These are phyloP conservation scores for Benincasa hispida DNA, from an alignment of 306 rosid species.

Conservation along the genomic window DNA sequence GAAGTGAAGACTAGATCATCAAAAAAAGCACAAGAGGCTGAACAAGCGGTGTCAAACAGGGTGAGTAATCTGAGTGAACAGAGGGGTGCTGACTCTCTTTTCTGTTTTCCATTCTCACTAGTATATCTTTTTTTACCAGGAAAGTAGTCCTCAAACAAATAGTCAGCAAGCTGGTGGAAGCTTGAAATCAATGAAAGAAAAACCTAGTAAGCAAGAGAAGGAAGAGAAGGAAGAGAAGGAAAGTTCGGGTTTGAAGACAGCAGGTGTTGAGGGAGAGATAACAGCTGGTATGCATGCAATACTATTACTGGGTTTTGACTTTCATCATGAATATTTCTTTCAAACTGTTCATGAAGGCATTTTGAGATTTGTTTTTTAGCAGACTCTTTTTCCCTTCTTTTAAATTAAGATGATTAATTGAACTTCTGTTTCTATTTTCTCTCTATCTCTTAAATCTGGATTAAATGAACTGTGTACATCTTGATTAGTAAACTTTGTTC, in stretches of 20 bases:
- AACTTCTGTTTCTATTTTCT: neutral
- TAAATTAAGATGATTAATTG: neutral
- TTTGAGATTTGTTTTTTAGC: neutral
- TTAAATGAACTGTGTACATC: neutral
- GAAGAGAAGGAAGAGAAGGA: constrained; percentile 73
- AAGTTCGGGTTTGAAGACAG: constrained; percentile 77
- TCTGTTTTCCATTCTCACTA: neutral
- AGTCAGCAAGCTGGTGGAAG: constrained; percentile 67
- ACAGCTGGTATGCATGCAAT: constrained; percentile 65
- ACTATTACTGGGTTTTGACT: neutral
- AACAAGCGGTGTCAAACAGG: constrained; percentile 61
- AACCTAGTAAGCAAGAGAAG: constrained; percentile 66
- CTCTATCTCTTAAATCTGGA: neutral
- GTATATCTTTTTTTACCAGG: constrained; percentile 21
- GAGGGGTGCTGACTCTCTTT: neutral
- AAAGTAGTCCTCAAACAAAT: constrained; percentile 74
- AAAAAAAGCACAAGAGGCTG: constrained; percentile 74
- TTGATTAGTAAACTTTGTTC: neutral
- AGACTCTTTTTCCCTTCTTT: neutral
- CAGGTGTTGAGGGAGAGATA: constrained; percentile 96
- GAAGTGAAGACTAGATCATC: constrained; percentile 66
- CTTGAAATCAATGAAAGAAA: constrained; percentile 81
- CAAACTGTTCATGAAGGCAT: neutral
- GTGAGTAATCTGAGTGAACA: constrained; percentile 18
- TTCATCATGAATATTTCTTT: too few species aligned